Base-by-base conservation (phyloP, 2,329 filamentous ascomycete genomes). In the Paracorniculantispora psalliotae region DNA sequence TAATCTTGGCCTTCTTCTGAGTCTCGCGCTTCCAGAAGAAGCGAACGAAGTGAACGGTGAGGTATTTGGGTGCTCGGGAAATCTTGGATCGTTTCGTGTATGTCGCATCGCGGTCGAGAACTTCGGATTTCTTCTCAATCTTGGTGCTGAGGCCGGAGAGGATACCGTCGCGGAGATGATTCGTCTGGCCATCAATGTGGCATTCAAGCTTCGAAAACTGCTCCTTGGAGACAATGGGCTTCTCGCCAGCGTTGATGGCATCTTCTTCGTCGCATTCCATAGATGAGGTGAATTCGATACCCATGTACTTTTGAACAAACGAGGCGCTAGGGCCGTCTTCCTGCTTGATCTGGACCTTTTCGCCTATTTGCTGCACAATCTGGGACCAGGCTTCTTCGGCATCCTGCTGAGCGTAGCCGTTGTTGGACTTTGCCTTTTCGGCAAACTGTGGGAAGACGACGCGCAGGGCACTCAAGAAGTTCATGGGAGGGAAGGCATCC, bases 311-410 rank as follows among this genome's bases (percentile, higher is more conserved):
- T 70, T 97, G 91, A 62, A 99, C 83, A 70, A 96, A 96, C 0
- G 90, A 90, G 1, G 79, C 72, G 2, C 86, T 81, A 2, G 78
- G 70, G 2, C 77, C 73, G 19, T 75, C 75, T 21, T 77, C 73
- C 9, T 82, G 81, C 67, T 84, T 86, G 63, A 89, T 74, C 69
- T 85, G 87, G 53, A 97, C 77, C 70, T 90, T 93, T 67, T 89
- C 84, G 62, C 89, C 86, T 39, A 99, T 77, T 68, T 93, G 90
- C 47, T 89, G 86, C 6, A 99, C 77, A 62, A 99, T 96, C 71
- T 97, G 93, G 21, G 93, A 94, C 92, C 93, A 99, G 49, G 93
- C 94, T 74, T 99, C 94, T 73, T 99, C 94, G 1, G 94, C 94
- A 77, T 99, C 94, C 75, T 99, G 94, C 75, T 99, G 94, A n/a